Evolutionary conservation across 2,329 filamentous ascomycete genomes (phyloP).

Genomic region (Ophiostoma sp.): DNA sequence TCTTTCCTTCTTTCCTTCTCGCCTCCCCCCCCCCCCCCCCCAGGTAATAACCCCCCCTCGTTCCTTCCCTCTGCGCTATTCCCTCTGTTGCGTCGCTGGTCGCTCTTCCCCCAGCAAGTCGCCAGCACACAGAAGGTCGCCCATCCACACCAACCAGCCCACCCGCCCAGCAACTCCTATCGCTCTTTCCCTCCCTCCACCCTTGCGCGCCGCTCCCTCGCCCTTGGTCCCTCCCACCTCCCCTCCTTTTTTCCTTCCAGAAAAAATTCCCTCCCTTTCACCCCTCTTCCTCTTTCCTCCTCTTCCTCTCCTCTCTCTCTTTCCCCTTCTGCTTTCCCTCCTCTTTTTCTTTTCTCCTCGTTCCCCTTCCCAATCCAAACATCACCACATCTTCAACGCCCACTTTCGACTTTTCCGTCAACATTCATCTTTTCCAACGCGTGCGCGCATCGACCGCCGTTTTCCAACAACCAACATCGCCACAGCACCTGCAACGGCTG

Average conservation of each 20-base stretch:
- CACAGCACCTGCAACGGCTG: not conserved
- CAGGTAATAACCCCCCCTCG: conserved; percentile 29
- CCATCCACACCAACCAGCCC: conserved; percentile 18
- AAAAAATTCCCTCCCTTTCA: conserved; percentile 33
- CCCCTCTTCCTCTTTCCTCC: conserved; percentile 35
- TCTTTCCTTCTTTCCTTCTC: not conserved
- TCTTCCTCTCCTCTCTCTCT: not conserved
- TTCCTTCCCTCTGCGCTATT: conserved; percentile 27
- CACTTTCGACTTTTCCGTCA: conserved; percentile 8
- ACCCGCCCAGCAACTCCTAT: conserved; percentile 24
- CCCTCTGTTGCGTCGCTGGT: conserved; percentile 33
- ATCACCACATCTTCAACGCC: conserved; percentile 30
- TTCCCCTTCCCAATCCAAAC: conserved; percentile 30
- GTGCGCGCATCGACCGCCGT: not conserved
- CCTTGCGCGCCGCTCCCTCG: conserved; percentile 28
- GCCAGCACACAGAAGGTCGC: conserved; percentile 1
- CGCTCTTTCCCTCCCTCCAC: conserved; percentile 24
- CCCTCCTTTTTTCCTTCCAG: conserved; percentile 29
- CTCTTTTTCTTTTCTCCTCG: conserved; percentile 10
- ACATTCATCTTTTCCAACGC: not conserved
- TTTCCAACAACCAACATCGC: not conserved
- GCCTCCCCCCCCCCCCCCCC: conserved; percentile 1
- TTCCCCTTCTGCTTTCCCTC: conserved; percentile 27
- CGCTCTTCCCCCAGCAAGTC: conserved; percentile 31
- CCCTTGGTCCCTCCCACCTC: conserved; percentile 28